A percentile compares a stretch with the other conserved stretches of the same genome.
phyloP scores from a whole-genome alignment of 495 filamentous ascomycete genomes.

The Neurospora africana region DNA sequence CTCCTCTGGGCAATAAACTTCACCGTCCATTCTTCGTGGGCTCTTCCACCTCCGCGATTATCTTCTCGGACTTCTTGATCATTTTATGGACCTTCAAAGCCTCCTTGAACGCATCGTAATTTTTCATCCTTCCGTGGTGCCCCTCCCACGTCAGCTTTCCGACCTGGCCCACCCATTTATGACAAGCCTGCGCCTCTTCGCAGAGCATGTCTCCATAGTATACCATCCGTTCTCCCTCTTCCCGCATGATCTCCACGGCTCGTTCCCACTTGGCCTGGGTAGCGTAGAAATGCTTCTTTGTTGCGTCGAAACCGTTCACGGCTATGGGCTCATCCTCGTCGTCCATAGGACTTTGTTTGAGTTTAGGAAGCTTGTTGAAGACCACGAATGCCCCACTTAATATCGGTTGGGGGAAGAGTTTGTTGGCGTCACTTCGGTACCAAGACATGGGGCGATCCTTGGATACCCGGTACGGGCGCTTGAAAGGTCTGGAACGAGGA shows the following conservation, averaged over 20 bases:
- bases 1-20: background rate
- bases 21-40: background rate
- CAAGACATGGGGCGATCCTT: background rate
- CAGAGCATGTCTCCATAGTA: accelerated
- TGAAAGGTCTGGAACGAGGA: background rate
- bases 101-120: background rate
- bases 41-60: background rate
- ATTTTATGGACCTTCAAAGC: background rate
- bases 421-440: background rate
- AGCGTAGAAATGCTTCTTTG: background rate
- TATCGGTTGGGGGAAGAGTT: background rate
- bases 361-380: background rate
- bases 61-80: background rate
- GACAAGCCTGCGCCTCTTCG: background rate
- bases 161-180: background rate
- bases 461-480: background rate
- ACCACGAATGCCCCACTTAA: background rate
- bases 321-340: background rate
- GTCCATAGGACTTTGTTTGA: background rate
- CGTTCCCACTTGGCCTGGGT: background rate
- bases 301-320: background rate
- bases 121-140: background rate
- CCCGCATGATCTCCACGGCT: background rate
- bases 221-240: background rate
- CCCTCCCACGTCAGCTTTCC: background rate